These are phyloP conservation scores for Dothiorella sarmentorum DNA, from an alignment of 2,329 filamentous ascomycete species.

Conservation along the genomic window DNA sequence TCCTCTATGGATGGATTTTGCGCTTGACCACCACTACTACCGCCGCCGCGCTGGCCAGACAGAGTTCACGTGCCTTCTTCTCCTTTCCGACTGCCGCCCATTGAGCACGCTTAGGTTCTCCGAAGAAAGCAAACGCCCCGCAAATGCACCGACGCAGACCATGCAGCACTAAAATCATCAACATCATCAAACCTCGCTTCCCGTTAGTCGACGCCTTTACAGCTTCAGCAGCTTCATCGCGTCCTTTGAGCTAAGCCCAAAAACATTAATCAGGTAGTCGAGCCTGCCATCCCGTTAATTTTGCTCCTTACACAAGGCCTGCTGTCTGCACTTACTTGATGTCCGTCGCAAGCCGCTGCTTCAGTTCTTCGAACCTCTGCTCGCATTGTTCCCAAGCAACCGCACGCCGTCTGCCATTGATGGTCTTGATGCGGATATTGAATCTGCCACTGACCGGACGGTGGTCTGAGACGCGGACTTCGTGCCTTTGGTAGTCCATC, in stretches of 20 bases:
- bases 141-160: slow-evolving; percentile 13
- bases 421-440: slow-evolving; percentile 77
- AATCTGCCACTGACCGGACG: slow-evolving; percentile 86
- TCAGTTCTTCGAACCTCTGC: slow-evolving; percentile 69
- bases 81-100: not conserved
- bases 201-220: not conserved
- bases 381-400: slow-evolving; percentile 70
- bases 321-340: slow-evolving; percentile 65
- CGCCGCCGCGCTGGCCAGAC: not conserved
- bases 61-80: not conserved
- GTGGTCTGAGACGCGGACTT: slow-evolving; percentile 88
- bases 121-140: slow-evolving; percentile 3
- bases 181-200: slow-evolving; percentile 9
- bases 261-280: slow-evolving; percentile 62
- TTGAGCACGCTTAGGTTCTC: too few relatives aligned
- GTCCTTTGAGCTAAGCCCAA: slow-evolving; percentile 55
- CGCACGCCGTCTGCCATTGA: slow-evolving; percentile 64
- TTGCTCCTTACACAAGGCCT: not conserved
- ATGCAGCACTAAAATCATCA: slow-evolving; percentile 16
- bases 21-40: not conserved
- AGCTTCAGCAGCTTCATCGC: slow-evolving; percentile 34
- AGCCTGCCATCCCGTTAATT: slow-evolving; percentile 45
- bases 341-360: slow-evolving; percentile 63
- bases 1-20: slow-evolving; percentile 10
- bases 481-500: slow-evolving; percentile 81